A percentile compares a stretch with the other conserved stretches of the same genome.
phyloP scores from a whole-genome alignment of 352 stramenopile genomes.

The Plasmopara muralis region DNA sequence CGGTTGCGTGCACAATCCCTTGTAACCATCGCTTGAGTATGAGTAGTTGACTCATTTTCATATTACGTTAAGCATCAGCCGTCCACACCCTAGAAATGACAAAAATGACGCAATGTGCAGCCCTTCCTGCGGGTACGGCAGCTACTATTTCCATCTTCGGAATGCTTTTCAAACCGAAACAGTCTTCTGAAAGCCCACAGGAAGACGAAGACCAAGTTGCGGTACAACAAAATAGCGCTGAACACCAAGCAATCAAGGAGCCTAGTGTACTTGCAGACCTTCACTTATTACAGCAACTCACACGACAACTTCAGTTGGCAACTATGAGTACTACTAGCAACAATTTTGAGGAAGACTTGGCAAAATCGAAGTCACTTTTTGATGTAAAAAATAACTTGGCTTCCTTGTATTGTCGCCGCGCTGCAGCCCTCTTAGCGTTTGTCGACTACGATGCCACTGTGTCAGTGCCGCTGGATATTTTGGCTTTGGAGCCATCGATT shows the following conservation, averaged over 20 bases:
- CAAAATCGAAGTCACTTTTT: neutral
- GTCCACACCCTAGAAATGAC: conserved; percentile 8
- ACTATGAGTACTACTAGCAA: conserved; percentile 14
- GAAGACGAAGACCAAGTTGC: conserved; percentile 9
- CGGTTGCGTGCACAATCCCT: conserved; percentile 10
- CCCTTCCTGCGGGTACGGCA: conserved; percentile 1
- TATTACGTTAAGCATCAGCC: conserved; percentile 17
- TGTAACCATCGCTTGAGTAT: neutral
- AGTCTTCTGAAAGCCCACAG: conserved; percentile 6
- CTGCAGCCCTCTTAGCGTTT: conserved; percentile 28
- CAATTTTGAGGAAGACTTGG: conserved; percentile 16
- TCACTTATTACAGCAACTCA: conserved; percentile 20
- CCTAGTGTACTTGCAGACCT: conserved; percentile 22
- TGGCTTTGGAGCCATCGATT: conserved; percentile 10
- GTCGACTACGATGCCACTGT: conserved; percentile 34
- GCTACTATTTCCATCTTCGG: conserved; percentile 19
- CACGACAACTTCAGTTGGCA: conserved; percentile 19
- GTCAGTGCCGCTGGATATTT: conserved; percentile 19
- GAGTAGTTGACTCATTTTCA: conserved; percentile 3
- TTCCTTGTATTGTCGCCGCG: conserved; percentile 29
- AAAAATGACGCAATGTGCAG: conserved; percentile 4
- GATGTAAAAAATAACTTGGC: conserved; percentile 20
- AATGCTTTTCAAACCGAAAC: conserved; percentile 25
- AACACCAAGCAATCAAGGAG: conserved; percentile 18
- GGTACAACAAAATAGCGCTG: conserved; percentile 6